Base-by-base conservation (phyloP, 805 yeast species). In the Blastobotrys attinorum region DNA sequence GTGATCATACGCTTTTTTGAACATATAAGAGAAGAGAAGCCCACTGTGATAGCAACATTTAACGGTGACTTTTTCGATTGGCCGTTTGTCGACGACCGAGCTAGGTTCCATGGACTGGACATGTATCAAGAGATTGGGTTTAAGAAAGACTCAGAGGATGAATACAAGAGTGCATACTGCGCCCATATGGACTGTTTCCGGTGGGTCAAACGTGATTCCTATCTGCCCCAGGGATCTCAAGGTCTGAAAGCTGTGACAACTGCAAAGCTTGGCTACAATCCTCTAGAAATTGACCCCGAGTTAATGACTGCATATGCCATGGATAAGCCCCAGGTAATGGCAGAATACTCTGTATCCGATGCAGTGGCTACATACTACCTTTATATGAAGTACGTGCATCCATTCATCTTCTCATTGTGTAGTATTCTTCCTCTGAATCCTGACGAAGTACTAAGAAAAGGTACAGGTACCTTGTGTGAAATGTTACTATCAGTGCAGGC, bases 11-110 rank as follows among this genome's bases (percentile, higher is more conserved):
- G 85, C 45, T 92, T 94, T 58, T 94, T 86, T 60, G 96, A 85
- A 53, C 98, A 92, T 60, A 76, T 92, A 20, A 69, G 88, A 49
- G 97, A 92, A 35, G 83, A 74, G 2, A 73, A 76, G 52, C 98
- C 99, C 1, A 90, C 97, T 0, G 95, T 92, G n/a, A 92, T 94
- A 44, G 95, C 96, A 1, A 92, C 98, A 0, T 92, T 86, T 57
- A 92, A 92, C 65, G 99, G 99, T 71, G 99, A 92, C 61, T 90
- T 89, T 59, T 92, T 92, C 65, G 99, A 92, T 70, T 92, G 98
- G 97, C 99, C 99, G 1, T 92, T 88, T 60, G 90, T 92, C 2
- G 97, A 89, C 53, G 81, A 84, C 11, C 72, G 99, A 59, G 81
- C 97, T 2, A 67, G 79, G 18, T 77, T 77, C 47, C 94, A 92